Base-by-base conservation (phyloP, 2,329 filamentous ascomycete species). In the Epichloe gansuensis region DNA sequence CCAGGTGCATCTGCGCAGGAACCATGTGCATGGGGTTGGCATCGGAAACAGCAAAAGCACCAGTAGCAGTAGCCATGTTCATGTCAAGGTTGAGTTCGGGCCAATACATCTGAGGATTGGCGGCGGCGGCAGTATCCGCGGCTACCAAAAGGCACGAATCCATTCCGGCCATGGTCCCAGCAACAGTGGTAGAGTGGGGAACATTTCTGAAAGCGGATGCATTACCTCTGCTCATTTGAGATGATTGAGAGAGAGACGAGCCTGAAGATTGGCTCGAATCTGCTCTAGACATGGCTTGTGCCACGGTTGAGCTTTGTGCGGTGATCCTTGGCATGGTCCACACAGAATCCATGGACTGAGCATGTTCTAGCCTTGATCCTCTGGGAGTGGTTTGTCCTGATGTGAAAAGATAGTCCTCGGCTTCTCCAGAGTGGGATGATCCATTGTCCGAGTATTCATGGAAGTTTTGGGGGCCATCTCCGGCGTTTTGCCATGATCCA, bases 381-480 rank as follows among this genome's bases (percentile, higher is more conserved):
- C 71, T 69, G 61, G 76, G 74, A 53, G 75, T 77, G 63, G 72
- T 73, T 57, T 78, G 74, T 64, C 74, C 75, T 66, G 76, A 76
- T 61, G 71, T 70, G 65, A 74, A 76, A 60, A 74, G 65, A 66
- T 71, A 76, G 52, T 79, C 76, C 69, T 79, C 77, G 60, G 71
- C 59, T 57, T 80, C 76, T 72, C 72, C 74, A 60, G 70, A 66
- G 58, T 71, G 69, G 58, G 67, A 66, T 57, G 73, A 74, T 70
- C 71, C 73, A 63, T 70, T 68, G 61, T 75, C 73, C 63, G 72
- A 67, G 64, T 72, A 75, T 58, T 74, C 72, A 65, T 70, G 71
- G 65, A 78, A 77, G 74, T 76, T 77, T 74, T 80, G 77, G 76
- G 74, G 61, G 63, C 75, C 76, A 74, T 81, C 77, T 71, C 69